These are phyloP conservation scores for Gloeophyllum trabeum DNA, from an alignment of 768 basidiomycete species.

Conservation along the genomic window DNA sequence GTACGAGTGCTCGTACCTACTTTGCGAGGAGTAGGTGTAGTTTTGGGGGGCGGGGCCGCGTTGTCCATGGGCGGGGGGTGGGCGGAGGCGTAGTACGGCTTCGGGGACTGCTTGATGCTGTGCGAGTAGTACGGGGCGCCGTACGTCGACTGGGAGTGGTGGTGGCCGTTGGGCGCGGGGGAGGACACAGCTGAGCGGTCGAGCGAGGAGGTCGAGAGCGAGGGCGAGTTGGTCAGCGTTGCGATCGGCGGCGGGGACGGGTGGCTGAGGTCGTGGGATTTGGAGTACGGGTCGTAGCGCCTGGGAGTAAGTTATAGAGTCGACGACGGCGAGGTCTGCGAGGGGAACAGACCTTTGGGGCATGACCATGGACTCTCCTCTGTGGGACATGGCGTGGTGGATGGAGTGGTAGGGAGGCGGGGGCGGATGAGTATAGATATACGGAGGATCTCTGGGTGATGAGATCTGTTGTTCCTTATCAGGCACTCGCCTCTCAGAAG, in stretches of 20 bases:
- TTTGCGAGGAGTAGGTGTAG: not conserved
- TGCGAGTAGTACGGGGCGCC: conserved; percentile 14
- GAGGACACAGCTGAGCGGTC: conserved; percentile 53
- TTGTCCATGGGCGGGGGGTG: conserved; percentile 3
- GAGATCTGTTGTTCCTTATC: not conserved
- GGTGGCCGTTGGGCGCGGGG: conserved; percentile 37
- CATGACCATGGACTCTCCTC: not conserved
- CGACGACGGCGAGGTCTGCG: not conserved
- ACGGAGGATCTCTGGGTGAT: not conserved
- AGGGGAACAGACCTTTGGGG: not conserved
- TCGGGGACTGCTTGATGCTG: conserved; percentile 18
- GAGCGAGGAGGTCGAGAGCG: conserved; percentile 44
- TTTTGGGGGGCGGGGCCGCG: not conserved
- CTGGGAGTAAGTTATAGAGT: not conserved
- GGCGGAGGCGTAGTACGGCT: conserved; percentile 2
- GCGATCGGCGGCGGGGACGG: conserved; percentile 40
- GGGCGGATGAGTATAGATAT: not conserved
- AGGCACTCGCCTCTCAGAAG: not conserved
- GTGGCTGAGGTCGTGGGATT: conserved; percentile 17
- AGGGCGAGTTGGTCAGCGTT: conserved; percentile 46
- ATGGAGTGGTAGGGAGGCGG: not conserved
- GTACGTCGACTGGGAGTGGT: conserved; percentile 15
- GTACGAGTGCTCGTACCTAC: not conserved
- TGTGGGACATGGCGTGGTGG: not conserved
- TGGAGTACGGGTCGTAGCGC: conserved; percentile 26